Evolutionary conservation across 306 rosid genomes (phyloP), one percentile per base, ranked within the genome.

Genomic region (Astragalus membranaceus): DNA sequence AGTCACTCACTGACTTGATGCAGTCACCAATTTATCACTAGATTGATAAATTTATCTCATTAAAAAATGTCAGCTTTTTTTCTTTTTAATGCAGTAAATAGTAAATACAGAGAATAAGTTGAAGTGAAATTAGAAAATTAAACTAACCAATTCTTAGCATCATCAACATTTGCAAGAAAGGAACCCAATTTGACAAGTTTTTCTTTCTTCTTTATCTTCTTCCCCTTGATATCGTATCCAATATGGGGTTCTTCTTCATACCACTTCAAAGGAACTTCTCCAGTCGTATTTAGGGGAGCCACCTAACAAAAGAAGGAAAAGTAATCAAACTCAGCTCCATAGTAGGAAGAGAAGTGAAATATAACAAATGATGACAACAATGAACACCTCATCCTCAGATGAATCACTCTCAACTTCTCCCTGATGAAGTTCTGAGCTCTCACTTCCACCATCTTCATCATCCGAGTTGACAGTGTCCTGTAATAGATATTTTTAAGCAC

Each of bases 251-350:
- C 98, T 58, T 90, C 95, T 64, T 70, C 79, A 66, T 90, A 91
- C 97, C 96, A 94, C 62, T 79, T 83, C 87, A 90, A 73, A 39
- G 96, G 97, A 69, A 90, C 97, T 60, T 91, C 86, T 50, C 98
- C 98, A 36, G 88, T n/a, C 0, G 96, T 90, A 76, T 94, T 94
- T 50, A 91, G 87, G 17, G 96, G 89, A 85, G 83, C 86, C 70
- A 84, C 96, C 98, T 93, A 43, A 23, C 1, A 64, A 74, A 69
- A 59, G 13, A 46, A 67, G 42, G 33, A 53, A n/a, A 32, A 13
- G 76, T 6, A 49, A 53, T 62, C 42, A 65, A 44, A 33, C 5
- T 37, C 52, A 30, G 50, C 61, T 37, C 0, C 7, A 48, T 43
- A 67, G 15, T 50, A 17, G 5, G 48, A 70, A 47, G 39, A 23